Evolutionary conservation across 176 grass and related monocot species (phyloP).

Genomic region (Pontederia paniculata): DNA sequence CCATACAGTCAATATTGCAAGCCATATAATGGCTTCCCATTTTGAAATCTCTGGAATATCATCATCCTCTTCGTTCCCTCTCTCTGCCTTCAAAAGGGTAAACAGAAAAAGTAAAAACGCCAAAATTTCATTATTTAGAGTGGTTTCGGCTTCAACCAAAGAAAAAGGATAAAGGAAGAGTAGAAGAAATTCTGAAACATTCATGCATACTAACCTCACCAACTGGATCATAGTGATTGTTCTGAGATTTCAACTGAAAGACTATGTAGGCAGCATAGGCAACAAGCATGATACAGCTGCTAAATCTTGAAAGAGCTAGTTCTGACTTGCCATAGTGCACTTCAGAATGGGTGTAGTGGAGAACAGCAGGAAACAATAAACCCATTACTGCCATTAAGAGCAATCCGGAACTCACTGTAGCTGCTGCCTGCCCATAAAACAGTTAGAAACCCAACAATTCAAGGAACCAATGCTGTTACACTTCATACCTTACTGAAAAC

Average conservation of each 20-base stretch:
- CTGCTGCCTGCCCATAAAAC: slow-evolving; percentile 36
- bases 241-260: slow-evolving; percentile 37
- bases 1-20: slow-evolving; percentile 59
- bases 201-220: slow-evolving; percentile 22
- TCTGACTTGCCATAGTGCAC: slow-evolving; percentile 56
- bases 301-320: slow-evolving; percentile 65
- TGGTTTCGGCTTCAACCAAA: not conserved
- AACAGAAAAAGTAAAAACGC: not conserved
- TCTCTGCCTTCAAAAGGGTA: slow-evolving; percentile 16
- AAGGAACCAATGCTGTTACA: not conserved
- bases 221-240: slow-evolving; percentile 16
- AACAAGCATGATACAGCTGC: slow-evolving; percentile 72
- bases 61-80: slow-evolving; percentile 1
- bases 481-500: slow-evolving; percentile 53
- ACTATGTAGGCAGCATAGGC: slow-evolving; percentile 61
- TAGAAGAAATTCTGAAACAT: not conserved
- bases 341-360: slow-evolving; percentile 66
- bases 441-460: not conserved
- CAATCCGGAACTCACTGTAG: slow-evolving; percentile 62
- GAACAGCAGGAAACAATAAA: slow-evolving; percentile 47
- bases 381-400: slow-evolving; percentile 78
- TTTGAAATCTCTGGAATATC: slow-evolving; percentile 38
- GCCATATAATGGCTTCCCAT: slow-evolving; percentile 64
- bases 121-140: no score
- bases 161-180: not conserved